Evolutionary conservation across 2,329 filamentous ascomycete species (phyloP).

Genomic region (Venturia aucupariae): DNA sequence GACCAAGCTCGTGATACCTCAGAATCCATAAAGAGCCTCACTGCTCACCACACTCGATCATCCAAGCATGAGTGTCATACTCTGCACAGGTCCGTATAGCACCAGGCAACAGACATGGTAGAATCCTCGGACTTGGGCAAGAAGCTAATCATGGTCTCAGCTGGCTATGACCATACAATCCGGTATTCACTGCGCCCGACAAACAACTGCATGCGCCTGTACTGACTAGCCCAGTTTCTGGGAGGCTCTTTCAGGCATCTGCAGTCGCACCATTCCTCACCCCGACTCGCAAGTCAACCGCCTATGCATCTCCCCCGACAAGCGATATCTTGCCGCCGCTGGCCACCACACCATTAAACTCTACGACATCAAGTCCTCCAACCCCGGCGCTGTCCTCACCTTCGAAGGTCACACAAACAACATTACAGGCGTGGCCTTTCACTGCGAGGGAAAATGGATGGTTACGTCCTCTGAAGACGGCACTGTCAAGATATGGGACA

Average conservation of each 20-base stretch:
- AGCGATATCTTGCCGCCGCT: slow-evolving; percentile 80
- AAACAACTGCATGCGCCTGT: background rate
- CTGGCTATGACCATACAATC: slow-evolving; percentile 69
- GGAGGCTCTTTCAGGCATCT: slow-evolving; percentile 96
- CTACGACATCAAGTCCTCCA: slow-evolving; percentile 98
- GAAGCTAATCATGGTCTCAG: slow-evolving; percentile 27
- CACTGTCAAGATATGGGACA: slow-evolving; percentile 97
- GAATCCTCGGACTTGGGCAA: slow-evolving; percentile 5
- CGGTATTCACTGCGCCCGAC: slow-evolving; percentile 45
- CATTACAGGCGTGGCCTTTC: slow-evolving; percentile 92
- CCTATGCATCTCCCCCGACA: slow-evolving; percentile 96
- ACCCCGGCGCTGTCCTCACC: slow-evolving; percentile 82
- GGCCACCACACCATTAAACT: slow-evolving; percentile 86
- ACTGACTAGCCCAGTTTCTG: slow-evolving; percentile 55
- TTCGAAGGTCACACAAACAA: slow-evolving; percentile 96
- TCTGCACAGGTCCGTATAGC: slow-evolving; percentile 50
- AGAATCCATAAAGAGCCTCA: background rate
- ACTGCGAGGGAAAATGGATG: slow-evolving; percentile 99
- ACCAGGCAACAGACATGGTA: slow-evolving; percentile 11
- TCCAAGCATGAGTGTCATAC: slow-evolving; percentile 46
- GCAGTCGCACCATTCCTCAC: slow-evolving; percentile 94
- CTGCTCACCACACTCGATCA: too few species aligned
- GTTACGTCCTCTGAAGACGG: slow-evolving; percentile 95
- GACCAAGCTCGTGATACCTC: background rate
- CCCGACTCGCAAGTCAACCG: slow-evolving; percentile 98